Evolutionary conservation across 2,329 filamentous ascomycete species (phyloP).

Genomic region (Phoma sp.): DNA sequence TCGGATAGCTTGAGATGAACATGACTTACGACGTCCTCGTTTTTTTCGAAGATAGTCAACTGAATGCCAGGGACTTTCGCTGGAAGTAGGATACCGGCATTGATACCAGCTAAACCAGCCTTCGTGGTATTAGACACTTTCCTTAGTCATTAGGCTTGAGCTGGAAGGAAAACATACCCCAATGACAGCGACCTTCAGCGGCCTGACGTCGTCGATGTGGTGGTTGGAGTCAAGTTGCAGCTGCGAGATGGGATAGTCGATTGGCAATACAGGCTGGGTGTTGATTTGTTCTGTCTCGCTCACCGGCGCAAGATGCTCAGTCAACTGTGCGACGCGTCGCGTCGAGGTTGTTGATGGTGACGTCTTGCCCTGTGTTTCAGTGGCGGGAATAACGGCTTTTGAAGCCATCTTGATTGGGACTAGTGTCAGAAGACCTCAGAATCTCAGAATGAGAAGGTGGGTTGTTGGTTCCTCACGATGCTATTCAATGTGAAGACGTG

Average conservation of each 20-base stretch:
- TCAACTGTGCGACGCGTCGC: constrained; percentile 37
- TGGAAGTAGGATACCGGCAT: constrained; percentile 70
- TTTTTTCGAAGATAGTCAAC: constrained; percentile 57
- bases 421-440: not conserved
- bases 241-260: constrained; percentile 36
- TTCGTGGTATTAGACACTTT: not conserved
- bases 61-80: constrained; percentile 72
- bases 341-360: constrained; percentile 20
- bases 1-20: not conserved
- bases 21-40: constrained; percentile 51
- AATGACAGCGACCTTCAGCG: constrained; percentile 63
- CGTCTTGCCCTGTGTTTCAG: constrained; percentile 23
- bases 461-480: not conserved
- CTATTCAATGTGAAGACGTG: not conserved
- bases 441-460: not conserved
- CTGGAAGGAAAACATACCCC: constrained; percentile 45
- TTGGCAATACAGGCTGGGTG: constrained; percentile 18
- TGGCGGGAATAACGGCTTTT: constrained; percentile 15
- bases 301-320: constrained; percentile 32
- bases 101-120: constrained; percentile 68
- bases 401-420: constrained; percentile 25
- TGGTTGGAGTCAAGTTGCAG: constrained; percentile 35
- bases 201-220: constrained; percentile 40
- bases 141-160: not conserved
- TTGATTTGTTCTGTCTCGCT: constrained; percentile 24